phyloP scores from a whole-genome alignment of 2,329 filamentous ascomycete genomes.

The Colletotrichum cuscutae region DNA sequence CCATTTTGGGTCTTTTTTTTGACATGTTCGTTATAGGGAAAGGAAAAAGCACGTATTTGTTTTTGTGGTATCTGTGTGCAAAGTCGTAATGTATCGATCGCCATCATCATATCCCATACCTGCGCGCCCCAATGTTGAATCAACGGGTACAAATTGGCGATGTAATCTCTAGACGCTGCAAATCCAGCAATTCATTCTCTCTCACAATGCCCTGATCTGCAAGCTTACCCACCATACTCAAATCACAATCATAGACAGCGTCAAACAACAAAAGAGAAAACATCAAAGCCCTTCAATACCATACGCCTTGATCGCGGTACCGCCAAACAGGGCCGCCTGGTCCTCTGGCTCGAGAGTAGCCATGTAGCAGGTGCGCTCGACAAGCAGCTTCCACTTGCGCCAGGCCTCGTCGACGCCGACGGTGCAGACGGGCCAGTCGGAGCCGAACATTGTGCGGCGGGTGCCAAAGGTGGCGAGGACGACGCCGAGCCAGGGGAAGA shows the following conservation, averaged over 20 bases:
- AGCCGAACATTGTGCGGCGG: conserved; percentile 85
- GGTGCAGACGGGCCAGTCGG: conserved; percentile 94
- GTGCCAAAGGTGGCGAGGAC: conserved; percentile 79
- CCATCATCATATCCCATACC: no score
- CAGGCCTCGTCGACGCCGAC: conserved; percentile 70
- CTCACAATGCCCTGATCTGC: neutral
- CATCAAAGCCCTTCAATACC: conserved; percentile 37
- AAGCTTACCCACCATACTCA: neutral
- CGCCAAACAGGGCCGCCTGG: conserved; percentile 75
- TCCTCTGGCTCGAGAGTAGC: conserved; percentile 69
- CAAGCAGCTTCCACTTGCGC: conserved; percentile 78
- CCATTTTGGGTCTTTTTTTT: no score
- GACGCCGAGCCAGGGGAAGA: conserved; percentile 77
- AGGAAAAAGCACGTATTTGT: conserved; percentile 2
- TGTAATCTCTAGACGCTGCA: neutral
- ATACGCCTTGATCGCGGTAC: conserved; percentile 79
- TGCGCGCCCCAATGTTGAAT: neutral
- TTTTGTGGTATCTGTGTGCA: conserved; percentile 33
- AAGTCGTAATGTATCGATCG: neutral
- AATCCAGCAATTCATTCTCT: neutral
- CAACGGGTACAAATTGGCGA: neutral
- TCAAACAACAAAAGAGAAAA: neutral
- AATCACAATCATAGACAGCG: neutral
- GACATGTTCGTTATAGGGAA: no score
- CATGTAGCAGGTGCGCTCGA: conserved; percentile 74